These are phyloP conservation scores for Arthrobotrys sinensis DNA, from an alignment of 2,329 filamentous ascomycete genomes.

Conservation along the genomic window DNA sequence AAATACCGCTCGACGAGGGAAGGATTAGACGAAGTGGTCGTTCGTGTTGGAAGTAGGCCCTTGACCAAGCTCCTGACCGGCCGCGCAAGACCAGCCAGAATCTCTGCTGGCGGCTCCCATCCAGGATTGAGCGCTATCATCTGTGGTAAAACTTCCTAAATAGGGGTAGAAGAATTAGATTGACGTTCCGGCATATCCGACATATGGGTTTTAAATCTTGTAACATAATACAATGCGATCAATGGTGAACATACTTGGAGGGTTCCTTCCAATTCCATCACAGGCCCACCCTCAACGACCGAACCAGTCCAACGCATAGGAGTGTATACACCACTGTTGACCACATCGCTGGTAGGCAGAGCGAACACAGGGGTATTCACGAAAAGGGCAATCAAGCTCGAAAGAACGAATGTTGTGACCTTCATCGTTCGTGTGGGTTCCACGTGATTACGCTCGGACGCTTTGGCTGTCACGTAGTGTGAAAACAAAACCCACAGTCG, in stretches of 20 bases:
- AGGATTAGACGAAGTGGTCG: not conserved
- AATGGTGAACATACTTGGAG: not conserved
- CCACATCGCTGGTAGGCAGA: not conserved
- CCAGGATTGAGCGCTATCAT: not conserved
- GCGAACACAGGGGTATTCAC: not conserved
- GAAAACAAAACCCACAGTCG: not conserved
- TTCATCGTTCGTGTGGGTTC: not conserved
- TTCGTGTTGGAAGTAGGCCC: not conserved
- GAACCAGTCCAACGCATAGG: slow-evolving; percentile 15
- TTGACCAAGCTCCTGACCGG: not conserved
- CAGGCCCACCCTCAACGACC: slow-evolving; percentile 4
- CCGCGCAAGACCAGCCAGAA: not conserved
- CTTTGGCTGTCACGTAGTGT: not conserved
- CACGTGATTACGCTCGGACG: not conserved
- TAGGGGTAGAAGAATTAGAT: not conserved
- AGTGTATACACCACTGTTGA: not conserved
- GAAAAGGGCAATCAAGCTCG: slow-evolving; percentile 1
- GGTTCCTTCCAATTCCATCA: not conserved
- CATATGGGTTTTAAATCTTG: not conserved
- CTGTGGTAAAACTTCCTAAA: slow-evolving; percentile 22
- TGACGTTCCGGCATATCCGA: not conserved
- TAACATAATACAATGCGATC: too few species aligned
- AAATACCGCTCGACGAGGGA: slow-evolving; percentile 13
- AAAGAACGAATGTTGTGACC: not conserved
- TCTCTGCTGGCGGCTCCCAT: not conserved